Base-by-base conservation (phyloP, 2,329 filamentous ascomycete species). In the Calonectria montana region DNA sequence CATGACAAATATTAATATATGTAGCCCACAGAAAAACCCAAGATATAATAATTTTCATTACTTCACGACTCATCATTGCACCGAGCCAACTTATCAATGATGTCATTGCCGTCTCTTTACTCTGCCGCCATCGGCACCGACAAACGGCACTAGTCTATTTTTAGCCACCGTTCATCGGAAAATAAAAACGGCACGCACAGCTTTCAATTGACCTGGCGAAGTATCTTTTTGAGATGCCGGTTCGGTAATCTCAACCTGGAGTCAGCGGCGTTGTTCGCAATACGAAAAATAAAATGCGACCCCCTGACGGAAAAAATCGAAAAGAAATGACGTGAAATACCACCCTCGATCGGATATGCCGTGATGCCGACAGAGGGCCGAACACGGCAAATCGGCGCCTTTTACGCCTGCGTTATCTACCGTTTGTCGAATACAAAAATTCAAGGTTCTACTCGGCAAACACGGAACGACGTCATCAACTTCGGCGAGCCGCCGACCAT, bases 381-480 rank as follows among this genome's bases (percentile, higher is more conserved):
- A 65, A 55, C 43, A 25, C 63, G 68, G 68, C 62, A 70, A 70
- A 53, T 50, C 68, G 68, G 68, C 63, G 68, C 62, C 55, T 65
- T 53, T 12, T 12, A 23, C 12, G n/a, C 48, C 31, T 35, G 48
- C 53, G 21, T 59, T 59, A 59, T 59, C 53, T 59, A 59, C 53
- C 53, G 53, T 59, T 57, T 39, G 53, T 25, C 53, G 18, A 59
- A 65, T 41, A 47, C 25, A 53, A 37, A 43, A 43, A 31, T 43
- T 50, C 69, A 57, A 67, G 65, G 64, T 68, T 68, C 29, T 47
- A 25, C 21, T 48, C 70, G 71, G 71, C 65, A 71, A 43, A 65
- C 21, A 71, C 71, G 71, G 48, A 73, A 68, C 68, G 65, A 73
- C 71, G 71, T 73, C 71, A 73, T 71, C 68, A 53, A 39, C 29